Evolutionary conservation across 352 stramenopile species (phyloP), one percentile per base, ranked within the genome.

Genomic region (Phytophthora pini): DNA sequence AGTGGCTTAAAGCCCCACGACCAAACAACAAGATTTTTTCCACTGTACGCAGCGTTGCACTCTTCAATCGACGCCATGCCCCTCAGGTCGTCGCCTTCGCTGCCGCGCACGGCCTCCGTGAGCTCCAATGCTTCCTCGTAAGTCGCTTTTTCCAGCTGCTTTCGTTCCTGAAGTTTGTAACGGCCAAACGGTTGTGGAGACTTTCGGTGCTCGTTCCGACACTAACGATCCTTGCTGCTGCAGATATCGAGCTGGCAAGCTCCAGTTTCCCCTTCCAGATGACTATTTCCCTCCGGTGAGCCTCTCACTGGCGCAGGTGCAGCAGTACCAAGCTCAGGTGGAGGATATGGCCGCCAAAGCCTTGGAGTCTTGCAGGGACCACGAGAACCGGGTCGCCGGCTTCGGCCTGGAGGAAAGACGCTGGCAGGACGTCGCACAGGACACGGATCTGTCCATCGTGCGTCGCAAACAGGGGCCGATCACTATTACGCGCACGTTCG

Each of bases 401-500:
- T 78, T 69, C 32, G 51, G 56, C 5, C 5, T 62, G 8, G 52
- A 66, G n/a, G 57, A 73, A 40, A 59, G 24, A 20, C 56, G 39
- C 11, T 83, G 75, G 75, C 61, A 73, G 15, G 47, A 74, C n/a
- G 55, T 80, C 17, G 68, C 54, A 4, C 64, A 46, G n/a, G 68
- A 77, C 40, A 32, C 44, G 8, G 60, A 79, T 24, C 53, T 83
- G 12, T 76, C 68, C 2, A 69, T 78, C 22, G 55, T 58, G n/a
- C 62, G 72, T 7, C 58, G 62, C 36, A 78, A 78, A 39, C 56
- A 72, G 29, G 46, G 50, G 1, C n/a, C 32, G 2, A 39, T 40
- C 26, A 76, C 56, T 32, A 58, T 68, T 41, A 89, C 72, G 40
- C 84, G 84, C 29, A 72, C 86, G 26, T 88, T 88, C 27, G 84